Evolutionary conservation across 768 basidiomycete species (phyloP).

Genomic region (Phaeolepiota aurea): DNA sequence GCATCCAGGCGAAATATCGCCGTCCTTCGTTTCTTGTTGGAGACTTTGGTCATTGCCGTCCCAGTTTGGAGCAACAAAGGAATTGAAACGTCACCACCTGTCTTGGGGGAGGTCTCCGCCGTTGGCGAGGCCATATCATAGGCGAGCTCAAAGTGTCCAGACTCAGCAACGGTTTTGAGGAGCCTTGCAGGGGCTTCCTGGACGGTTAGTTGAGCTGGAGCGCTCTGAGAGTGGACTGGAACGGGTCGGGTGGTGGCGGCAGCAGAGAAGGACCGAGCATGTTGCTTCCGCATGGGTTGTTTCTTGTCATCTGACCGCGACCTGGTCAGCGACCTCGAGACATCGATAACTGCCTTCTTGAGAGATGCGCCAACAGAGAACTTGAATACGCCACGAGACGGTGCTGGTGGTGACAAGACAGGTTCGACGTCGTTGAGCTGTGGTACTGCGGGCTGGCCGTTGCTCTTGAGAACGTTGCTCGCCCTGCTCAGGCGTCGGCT

Average conservation of each 20-base stretch:
- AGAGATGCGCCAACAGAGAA: not conserved
- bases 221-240: not conserved
- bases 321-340: not conserved
- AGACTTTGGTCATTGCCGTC: slow-evolving; percentile 76
- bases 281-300: not conserved
- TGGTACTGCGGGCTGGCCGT: not conserved
- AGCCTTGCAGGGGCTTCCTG: not conserved
- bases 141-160: not conserved
- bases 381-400: not conserved
- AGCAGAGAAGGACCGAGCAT: not conserved
- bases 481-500: not conserved
- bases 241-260: not conserved
- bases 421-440: not conserved
- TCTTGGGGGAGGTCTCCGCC: not conserved
- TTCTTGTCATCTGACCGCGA: not conserved
- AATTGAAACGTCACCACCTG: slow-evolving; percentile 39
- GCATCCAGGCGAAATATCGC: slow-evolving; percentile 66
- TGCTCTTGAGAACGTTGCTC: not conserved
- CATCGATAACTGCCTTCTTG: not conserved
- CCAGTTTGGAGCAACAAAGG: slow-evolving; percentile 54
- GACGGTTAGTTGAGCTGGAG: not conserved
- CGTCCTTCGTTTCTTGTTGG: slow-evolving; percentile 66
- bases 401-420: not conserved
- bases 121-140: not conserved
- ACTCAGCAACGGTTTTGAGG: not conserved